Evolutionary conservation across 495 filamentous ascomycete species (phyloP), one percentile per base, ranked within the genome.

Genomic region (Penicillium nucicola): DNA sequence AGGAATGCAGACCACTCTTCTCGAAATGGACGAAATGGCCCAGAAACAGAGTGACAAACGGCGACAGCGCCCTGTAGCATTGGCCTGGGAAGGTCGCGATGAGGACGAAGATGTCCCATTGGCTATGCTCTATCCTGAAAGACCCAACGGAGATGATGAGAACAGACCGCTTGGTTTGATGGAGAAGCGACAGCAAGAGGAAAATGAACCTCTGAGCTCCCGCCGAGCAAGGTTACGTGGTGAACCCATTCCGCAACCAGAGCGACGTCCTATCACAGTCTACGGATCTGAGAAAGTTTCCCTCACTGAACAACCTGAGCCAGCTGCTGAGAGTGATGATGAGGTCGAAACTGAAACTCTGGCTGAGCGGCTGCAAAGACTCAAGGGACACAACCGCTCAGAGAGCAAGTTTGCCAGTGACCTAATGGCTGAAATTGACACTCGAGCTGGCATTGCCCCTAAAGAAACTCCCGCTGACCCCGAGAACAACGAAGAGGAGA

Each of bases 21-120:
- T 98, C 2, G 81, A 98, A 62, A 77, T 97, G 38, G 92, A 98
- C 56, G 88, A 89, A 4, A 91, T 96, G 20, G 90, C 89, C 34
- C 87, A 97, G 71, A 79, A 92, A 42, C 85, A 95, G 61, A 87
- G 85, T 60, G 83, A 87, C 39, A 72, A 85, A 25, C 79, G 93
- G 38, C 79, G 85, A 48, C 76, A 81, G 39, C 86, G 88, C 61
- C 85, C 83, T 36, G 82, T 95, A 1, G 85, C 87, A 47, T 77
- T 98, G 10, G 93, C 95, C 5, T 98, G 95, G 93, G 90, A 97
- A 65, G 83, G 86, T 48, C 81, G 83, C 6, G 66, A 76, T 25
- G 81, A 84, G 23, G 79, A 81, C 34, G 91, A 96, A 25, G 86
- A 89, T 49, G 86, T 96, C 11, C 93, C 93, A 6, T 77, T 98